Evolutionary conservation across 495 filamentous ascomycete genomes (phyloP).

Genomic region (Annulohypoxylon moriforme): DNA sequence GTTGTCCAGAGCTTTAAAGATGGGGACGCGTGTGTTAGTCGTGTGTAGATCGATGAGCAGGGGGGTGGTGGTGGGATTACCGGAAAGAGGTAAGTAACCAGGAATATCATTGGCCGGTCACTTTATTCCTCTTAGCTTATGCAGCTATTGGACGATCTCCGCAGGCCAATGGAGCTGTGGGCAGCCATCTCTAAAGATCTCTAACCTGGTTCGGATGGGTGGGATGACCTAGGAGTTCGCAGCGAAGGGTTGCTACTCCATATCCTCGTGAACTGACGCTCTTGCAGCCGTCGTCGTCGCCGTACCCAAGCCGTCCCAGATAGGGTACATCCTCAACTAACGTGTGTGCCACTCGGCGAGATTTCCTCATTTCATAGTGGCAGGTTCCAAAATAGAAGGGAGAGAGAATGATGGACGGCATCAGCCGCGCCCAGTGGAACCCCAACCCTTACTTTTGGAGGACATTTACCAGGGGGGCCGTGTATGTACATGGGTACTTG

Average conservation of each 20-base stretch:
- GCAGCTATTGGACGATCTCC: conserved; percentile 49
- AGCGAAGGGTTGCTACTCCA: conserved; percentile 26
- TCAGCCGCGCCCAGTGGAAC: conserved; percentile 44
- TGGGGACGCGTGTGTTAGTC: conserved; percentile 40
- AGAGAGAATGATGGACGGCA: conserved; percentile 39
- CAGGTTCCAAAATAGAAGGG: conserved; percentile 42
- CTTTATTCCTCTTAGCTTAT: conserved; percentile 26
- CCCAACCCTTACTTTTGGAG: conserved; percentile 36
- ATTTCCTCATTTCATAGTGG: conserved; percentile 45
- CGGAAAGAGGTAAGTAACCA: conserved; percentile 40
- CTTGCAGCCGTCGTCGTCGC: conserved; percentile 17
- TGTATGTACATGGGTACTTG: conserved; percentile 33
- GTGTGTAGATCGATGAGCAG: conserved; percentile 37
- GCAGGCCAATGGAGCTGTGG: conserved; percentile 32
- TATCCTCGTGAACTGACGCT: conserved; percentile 41
- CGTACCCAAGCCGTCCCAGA: background rate
- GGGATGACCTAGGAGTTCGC: conserved; percentile 41
- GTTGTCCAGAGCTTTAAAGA: conserved; percentile 30
- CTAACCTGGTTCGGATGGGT: conserved; percentile 34
- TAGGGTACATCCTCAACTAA: conserved; percentile 29
- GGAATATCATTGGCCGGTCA: conserved; percentile 43
- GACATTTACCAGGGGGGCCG: conserved; percentile 23
- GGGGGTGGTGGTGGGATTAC: conserved; percentile 37
- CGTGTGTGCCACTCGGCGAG: conserved; percentile 43
- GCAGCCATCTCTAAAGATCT: conserved; percentile 34